These are phyloP conservation scores for Infundibulicybe gibba DNA, from an alignment of 768 basidiomycete species.

Conservation along the genomic window DNA sequence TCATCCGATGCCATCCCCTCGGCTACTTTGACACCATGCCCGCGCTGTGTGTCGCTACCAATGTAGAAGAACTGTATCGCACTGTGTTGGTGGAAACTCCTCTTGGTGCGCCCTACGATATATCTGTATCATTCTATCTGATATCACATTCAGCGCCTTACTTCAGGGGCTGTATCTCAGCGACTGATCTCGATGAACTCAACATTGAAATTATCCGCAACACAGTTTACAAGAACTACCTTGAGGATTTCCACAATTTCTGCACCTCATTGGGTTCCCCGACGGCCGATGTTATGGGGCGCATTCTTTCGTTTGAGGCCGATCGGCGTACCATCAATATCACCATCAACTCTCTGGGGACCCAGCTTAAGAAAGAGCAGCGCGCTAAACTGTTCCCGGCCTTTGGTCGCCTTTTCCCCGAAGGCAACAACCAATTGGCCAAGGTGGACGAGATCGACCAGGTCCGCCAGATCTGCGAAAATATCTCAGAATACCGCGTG, in stretches of 20 bases:
- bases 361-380: constrained; percentile 92
- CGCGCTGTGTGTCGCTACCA: constrained; percentile 97
- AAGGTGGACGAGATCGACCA: constrained; percentile 95
- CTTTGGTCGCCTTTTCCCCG: constrained; percentile 91
- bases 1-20: constrained; percentile 95
- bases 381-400: constrained; percentile 92
- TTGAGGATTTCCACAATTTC: constrained; percentile 94
- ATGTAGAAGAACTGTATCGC: constrained; percentile 96
- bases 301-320: constrained; percentile 92
- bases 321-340: constrained; percentile 97
- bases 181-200: constrained; percentile 94
- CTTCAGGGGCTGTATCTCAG: constrained; percentile 93
- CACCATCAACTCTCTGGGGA: constrained; percentile 98
- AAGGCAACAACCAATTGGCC: constrained; percentile 91
- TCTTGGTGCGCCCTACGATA: constrained; percentile 57
- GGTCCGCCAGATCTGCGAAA: constrained; percentile 84
- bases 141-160: constrained; percentile 65
- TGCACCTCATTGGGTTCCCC: constrained; percentile 77
- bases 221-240: constrained; percentile 97
- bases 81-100: constrained; percentile 97
- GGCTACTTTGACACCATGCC: constrained; percentile 99
- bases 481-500: constrained; percentile 81
- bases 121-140: neutral
- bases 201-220: constrained; percentile 99
- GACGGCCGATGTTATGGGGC: constrained; percentile 89